Conservation (phyloP, 2,329 filamentous ascomycete genomes). For the Esteya vermicola region DNA sequence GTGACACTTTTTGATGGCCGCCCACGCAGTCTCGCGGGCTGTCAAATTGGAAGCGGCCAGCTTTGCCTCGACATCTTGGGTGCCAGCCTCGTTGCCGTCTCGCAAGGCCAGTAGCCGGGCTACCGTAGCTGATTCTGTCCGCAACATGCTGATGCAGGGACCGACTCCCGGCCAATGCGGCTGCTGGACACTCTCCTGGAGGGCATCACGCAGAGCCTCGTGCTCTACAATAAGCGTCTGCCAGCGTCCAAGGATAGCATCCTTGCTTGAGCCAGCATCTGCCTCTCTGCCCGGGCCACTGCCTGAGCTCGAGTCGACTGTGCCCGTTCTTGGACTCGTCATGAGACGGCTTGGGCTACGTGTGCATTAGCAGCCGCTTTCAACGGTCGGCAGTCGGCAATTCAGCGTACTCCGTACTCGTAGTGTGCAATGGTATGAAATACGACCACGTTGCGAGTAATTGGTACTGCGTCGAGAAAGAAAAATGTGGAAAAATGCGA, state of each 20-base stretch:
- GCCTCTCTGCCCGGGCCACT: too few species aligned
- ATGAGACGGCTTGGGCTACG: too few species aligned
- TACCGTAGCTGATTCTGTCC: slow-evolving; percentile 3
- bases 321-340: too few species aligned
- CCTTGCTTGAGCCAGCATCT: too few species aligned
- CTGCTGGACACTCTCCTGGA: slow-evolving; percentile 4
- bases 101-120: neutral
- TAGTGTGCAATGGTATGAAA: too few species aligned
- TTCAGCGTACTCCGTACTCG: too few species aligned
- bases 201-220: slow-evolving; percentile 6
- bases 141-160: slow-evolving; percentile 7
- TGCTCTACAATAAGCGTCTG: slow-evolving; percentile 6
- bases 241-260: slow-evolving; percentile 6
- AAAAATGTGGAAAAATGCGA: too few species aligned
- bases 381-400: too few species aligned
- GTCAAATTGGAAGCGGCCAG: slow-evolving; percentile 7
- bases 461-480: too few species aligned
- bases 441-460: too few species aligned
- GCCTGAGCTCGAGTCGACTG: too few species aligned
- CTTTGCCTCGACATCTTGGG: neutral
- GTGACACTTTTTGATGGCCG: slow-evolving; percentile 15
- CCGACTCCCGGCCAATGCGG: slow-evolving; percentile 10
- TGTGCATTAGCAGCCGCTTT: too few species aligned
- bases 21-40: slow-evolving; percentile 13
- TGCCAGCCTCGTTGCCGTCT: neutral